A percentile compares a stretch with the other conserved stretches of the same genome.
These are phyloP conservation scores for Prunus mume DNA, from an alignment of 306 rosid species.

Conservation along the genomic window DNA sequence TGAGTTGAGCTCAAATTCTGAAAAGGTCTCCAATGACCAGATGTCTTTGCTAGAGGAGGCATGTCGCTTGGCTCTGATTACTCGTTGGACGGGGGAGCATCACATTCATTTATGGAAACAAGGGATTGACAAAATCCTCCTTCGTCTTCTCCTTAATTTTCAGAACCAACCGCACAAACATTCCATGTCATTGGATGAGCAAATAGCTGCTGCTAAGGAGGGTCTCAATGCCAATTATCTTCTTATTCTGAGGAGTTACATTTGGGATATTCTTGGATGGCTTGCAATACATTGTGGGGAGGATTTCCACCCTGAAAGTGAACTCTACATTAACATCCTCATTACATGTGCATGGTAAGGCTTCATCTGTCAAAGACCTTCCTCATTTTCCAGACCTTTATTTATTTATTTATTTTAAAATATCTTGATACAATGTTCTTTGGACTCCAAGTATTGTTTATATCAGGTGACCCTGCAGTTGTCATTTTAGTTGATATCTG, in stretches of 20 bases:
- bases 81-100: conserved; percentile 83
- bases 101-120: conserved; percentile 71
- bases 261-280: conserved; percentile 93
- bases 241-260: conserved; percentile 49
- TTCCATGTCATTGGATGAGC: conserved; percentile 51
- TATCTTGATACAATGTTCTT: conserved; percentile 7
- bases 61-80: conserved; percentile 66
- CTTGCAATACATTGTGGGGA: conserved; percentile 60
- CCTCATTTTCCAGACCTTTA: background rate
- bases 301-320: conserved; percentile 48
- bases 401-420: background rate
- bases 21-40: conserved; percentile 39
- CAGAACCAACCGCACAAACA: conserved; percentile 30
- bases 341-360: conserved; percentile 74
- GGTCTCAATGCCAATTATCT: conserved; percentile 46
- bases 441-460: conserved; percentile 19
- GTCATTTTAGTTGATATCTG: conserved; percentile 3
- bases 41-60: conserved; percentile 61
- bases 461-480: background rate
- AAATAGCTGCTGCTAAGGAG: conserved; percentile 47
- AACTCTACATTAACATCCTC: conserved; percentile 47
- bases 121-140: conserved; percentile 64
- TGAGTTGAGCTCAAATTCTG: conserved; percentile 34
- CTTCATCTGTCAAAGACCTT: conserved; percentile 16
- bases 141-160: conserved; percentile 60